Conservation (phyloP, 192 early-diverging fungal species). For the Dissophora ornata region DNA sequence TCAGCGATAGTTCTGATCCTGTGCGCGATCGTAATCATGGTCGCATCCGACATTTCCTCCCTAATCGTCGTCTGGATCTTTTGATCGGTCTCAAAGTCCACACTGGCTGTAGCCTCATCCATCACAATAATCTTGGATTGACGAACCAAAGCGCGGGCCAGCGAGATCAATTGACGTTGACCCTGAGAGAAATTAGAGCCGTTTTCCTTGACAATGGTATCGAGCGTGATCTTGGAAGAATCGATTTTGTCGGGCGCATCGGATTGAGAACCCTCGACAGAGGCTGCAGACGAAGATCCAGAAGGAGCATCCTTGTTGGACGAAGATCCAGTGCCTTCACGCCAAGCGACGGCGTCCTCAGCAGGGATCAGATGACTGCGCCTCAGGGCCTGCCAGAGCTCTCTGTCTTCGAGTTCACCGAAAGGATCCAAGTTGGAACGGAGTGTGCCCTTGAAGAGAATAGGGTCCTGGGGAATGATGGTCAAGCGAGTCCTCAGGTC, state of each 20-base stretch:
- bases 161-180: constrained; percentile 76
- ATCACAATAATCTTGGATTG: constrained; percentile 74
- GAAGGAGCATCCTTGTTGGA: background rate
- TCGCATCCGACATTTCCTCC: constrained; percentile 74
- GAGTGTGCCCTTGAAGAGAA: constrained; percentile 76
- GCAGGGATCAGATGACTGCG: constrained; percentile 74
- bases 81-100: constrained; percentile 88
- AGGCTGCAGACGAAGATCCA: background rate
- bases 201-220: constrained; percentile 79
- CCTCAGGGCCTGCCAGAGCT: constrained; percentile 80
- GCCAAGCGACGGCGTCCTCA: too few species aligned
- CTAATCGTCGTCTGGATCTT: constrained; percentile 89
- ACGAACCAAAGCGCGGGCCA: constrained; percentile 79
- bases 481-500: constrained; percentile 65
- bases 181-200: constrained; percentile 80
- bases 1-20: constrained; percentile 82
- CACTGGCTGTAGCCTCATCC: constrained; percentile 92
- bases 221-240: constrained; percentile 63
- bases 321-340: too few species aligned
- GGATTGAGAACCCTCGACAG: constrained; percentile 17
- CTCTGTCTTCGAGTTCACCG: constrained; percentile 76
- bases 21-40: constrained; percentile 90
- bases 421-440: constrained; percentile 90
- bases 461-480: constrained; percentile 82
- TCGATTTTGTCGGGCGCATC: constrained; percentile 17